Evolutionary conservation across 2,329 filamentous ascomycete genomes (phyloP).

Genomic region (Hypoxylon sp.): DNA sequence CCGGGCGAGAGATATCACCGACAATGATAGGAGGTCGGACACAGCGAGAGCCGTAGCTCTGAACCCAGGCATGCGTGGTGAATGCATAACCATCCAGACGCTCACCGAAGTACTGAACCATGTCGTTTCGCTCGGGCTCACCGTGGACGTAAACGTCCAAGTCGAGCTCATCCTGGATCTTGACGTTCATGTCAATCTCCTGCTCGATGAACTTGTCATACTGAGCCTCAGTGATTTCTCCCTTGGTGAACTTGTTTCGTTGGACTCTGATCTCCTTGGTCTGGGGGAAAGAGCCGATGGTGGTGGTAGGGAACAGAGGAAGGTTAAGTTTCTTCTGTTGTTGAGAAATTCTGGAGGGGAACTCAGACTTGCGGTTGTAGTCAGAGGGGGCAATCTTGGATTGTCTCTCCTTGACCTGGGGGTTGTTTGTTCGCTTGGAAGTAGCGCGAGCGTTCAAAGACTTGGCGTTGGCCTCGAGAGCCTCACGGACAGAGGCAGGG

Average conservation of each 20-base stretch:
- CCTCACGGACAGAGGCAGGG: constrained; percentile 84
- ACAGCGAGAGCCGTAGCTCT: constrained; percentile 98
- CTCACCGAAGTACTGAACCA: constrained; percentile 99
- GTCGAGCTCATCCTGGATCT: constrained; percentile 97
- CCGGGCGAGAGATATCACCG: constrained; percentile 96
- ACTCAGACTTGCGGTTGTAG: constrained; percentile 94
- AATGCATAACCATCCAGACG: constrained; percentile 96
- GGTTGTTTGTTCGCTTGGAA: constrained; percentile 96
- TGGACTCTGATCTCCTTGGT: constrained; percentile 98
- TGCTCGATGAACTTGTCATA: constrained; percentile 99
- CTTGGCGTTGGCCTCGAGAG: constrained; percentile 97
- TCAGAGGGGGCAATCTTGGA: constrained; percentile 84
- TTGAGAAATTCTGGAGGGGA: constrained; percentile 85
- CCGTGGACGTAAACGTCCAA: constrained; percentile 98
- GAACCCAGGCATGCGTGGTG: constrained; percentile 99
- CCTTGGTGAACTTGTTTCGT: constrained; percentile 99
- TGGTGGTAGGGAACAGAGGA: constrained; percentile 98
- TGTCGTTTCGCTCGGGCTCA: constrained; percentile 99
- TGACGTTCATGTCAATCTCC: constrained; percentile 95
- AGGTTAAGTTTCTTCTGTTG: constrained; percentile 95
- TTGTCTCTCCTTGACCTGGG: constrained; percentile 96
- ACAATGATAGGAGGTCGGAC: constrained; percentile 98
- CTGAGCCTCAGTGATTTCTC: constrained; percentile 90
- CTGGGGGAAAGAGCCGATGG: constrained; percentile 99
- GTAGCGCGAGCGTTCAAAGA: constrained; percentile 91